Percentiles rank a stretch among this genome's conserved stretches.
These are phyloP conservation scores for Paraconiothyrium brasiliense DNA, from an alignment of 2,329 filamentous ascomycete species.

Conservation along the genomic window DNA sequence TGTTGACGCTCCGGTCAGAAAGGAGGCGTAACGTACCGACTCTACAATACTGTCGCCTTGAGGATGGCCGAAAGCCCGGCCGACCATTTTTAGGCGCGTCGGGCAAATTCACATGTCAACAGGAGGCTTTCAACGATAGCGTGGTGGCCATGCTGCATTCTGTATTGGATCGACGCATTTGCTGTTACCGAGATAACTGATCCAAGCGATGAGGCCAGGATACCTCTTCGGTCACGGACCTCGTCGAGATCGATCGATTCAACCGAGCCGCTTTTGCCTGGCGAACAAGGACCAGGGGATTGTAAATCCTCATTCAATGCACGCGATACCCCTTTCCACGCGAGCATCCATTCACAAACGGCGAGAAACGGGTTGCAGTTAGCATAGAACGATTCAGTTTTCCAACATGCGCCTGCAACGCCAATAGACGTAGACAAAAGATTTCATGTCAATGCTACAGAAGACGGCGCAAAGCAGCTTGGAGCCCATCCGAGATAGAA, in stretches of 20 bases:
- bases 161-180: not conserved
- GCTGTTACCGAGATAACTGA: constrained; percentile 8
- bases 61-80: not conserved
- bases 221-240: not conserved
- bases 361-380: too few relatives aligned
- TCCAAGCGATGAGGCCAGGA: constrained; percentile 3
- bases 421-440: too few relatives aligned
- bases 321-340: not conserved
- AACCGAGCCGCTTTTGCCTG: constrained; percentile 1
- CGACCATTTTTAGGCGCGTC: not conserved
- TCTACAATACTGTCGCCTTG: not conserved
- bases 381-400: too few relatives aligned
- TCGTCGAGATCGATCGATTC: not conserved
- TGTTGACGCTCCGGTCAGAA: not conserved
- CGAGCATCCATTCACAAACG: too few relatives aligned
- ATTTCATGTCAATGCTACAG: too few relatives aligned
- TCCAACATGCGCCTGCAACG: too few relatives aligned
- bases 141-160: not conserved
- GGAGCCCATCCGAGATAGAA: too few relatives aligned
- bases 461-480: too few relatives aligned
- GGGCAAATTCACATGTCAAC: not conserved
- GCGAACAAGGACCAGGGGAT: not conserved
- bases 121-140: not conserved
- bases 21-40: not conserved
- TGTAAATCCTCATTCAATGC: constrained; percentile 5